Conservation (phyloP, 768 basidiomycete genomes). For the Krasilnikovozyma curviuscula region DNA sequence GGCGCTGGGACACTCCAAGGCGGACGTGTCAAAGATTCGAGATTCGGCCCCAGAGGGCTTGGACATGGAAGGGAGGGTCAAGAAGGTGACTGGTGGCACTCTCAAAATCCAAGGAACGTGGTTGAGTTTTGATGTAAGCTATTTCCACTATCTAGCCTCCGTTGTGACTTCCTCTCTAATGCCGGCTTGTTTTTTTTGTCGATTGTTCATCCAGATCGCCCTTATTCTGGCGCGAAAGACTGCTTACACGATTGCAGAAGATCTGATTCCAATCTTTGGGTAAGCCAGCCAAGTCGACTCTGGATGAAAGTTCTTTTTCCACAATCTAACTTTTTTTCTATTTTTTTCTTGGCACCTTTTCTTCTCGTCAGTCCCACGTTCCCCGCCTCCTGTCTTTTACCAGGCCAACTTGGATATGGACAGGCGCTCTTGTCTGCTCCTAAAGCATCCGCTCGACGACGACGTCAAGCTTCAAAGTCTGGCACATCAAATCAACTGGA, state of each 20-base stretch:
- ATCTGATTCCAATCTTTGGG: conserved; percentile 76
- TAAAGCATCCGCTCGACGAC: neutral
- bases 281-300: conserved; percentile 25
- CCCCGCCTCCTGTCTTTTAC: conserved; percentile 40
- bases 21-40: neutral
- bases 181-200: too few species aligned
- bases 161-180: too few species aligned
- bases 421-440: conserved; percentile 38
- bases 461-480: too few species aligned
- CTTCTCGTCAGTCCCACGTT: neutral
- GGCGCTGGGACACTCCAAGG: conserved; percentile 28
- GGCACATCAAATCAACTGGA: too few species aligned
- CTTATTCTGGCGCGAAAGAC: conserved; percentile 34
- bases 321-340: neutral
- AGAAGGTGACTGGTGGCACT: conserved; percentile 29
- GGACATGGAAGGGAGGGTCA: conserved; percentile 54
- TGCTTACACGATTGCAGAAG: conserved; percentile 71
- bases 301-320: neutral
- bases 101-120: conserved; percentile 85
- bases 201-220: conserved; percentile 9
- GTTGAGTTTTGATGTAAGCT: conserved; percentile 71
- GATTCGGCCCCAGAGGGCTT: conserved; percentile 40
- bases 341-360: neutral
- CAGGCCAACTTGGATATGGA: conserved; percentile 70
- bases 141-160: neutral